Percentiles rank a stretch among this genome's conserved stretches.
These are phyloP conservation scores for Pichia scutulata DNA, from an alignment of 805 yeast species.

Conservation along the genomic window DNA sequence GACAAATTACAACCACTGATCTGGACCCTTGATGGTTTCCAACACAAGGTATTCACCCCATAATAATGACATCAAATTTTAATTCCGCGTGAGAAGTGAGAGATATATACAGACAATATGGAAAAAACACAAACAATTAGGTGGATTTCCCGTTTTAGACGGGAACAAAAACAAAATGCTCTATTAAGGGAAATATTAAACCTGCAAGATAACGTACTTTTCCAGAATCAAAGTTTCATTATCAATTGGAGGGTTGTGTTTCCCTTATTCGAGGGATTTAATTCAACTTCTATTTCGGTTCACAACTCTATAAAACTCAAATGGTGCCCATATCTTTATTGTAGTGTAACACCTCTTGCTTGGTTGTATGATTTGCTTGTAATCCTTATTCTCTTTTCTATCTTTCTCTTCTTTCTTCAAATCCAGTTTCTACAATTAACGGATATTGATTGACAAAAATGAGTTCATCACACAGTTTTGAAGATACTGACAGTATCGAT, in stretches of 20 bases:
- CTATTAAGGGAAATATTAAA: too few species aligned
- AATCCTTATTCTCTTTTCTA: background rate
- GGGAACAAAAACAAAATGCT: background rate
- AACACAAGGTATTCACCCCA: too few species aligned
- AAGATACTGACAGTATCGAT: slow-evolving; percentile 18
- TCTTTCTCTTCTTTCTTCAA: background rate
- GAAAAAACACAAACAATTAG: too few species aligned
- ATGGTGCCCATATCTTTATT: background rate
- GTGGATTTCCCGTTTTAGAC: too few species aligned
- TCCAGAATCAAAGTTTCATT: background rate
- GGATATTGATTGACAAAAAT: background rate
- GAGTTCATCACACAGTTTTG: slow-evolving; percentile 10
- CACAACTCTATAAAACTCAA: background rate
- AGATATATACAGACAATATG: too few species aligned
- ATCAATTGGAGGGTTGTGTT: background rate
- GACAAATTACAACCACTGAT: too few species aligned
- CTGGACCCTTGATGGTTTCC: too few species aligned
- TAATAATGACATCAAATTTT: too few species aligned
- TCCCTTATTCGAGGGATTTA: background rate
- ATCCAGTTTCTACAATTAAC: background rate
- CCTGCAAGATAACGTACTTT: background rate
- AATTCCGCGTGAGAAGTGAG: background rate
- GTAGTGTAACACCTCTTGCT: too few species aligned
- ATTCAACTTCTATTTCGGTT: too few species aligned
- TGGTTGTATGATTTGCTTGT: too few species aligned